Base-by-base conservation (phyloP, 1,284 basidiomycete species). In the Malassezia cuniculi region DNA sequence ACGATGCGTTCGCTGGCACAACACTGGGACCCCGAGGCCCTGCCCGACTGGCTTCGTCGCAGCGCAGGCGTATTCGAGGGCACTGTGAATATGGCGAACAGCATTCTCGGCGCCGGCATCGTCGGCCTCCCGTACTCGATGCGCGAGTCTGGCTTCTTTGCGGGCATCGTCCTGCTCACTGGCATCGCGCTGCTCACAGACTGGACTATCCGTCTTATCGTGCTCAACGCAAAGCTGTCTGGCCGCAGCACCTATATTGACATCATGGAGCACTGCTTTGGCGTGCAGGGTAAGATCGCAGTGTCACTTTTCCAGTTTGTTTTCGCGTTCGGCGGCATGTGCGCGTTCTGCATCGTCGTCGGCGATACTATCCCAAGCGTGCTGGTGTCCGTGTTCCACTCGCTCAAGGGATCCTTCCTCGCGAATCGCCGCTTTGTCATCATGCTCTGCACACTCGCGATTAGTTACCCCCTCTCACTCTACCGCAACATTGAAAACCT, bases 401-500 rank as follows among this genome's bases (percentile, higher is more conserved):
- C 71, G n/a, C 72, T 93, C 31, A 70, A 87, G 37, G 74, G 86
- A 41, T 77, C 72, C 19, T 70, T 90, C 45, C 73, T 97, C 60
- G 75, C 80, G 34, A 81, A 87, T 65, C 80, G 93, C 27, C 78
- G 83, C 60, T 85, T 93, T 68, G 57, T 66, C 29, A 69, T 83
- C 40, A 77, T 78, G 55, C 79, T 95, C 41, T 62, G 55, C 39
- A 64, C 57, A 10, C 40, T 66, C 25, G 47, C 50, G 12, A 54
- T 66, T 25, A 90, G 87, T 4, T 97, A 87, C 65, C 93, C 93
- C 0, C 76, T 99, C 24, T 90, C 85, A 4, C 75, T 99, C 14
- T 86, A 97, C 67, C 82, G 90, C 37, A 86, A 94, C 68, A 97
- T 99, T 55, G 84, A 93, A 70, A 95, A 93, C 69, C 78, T 99